Conservation (phyloP, 1,139 yeast genomes). For the Hansenula anomala region DNA sequence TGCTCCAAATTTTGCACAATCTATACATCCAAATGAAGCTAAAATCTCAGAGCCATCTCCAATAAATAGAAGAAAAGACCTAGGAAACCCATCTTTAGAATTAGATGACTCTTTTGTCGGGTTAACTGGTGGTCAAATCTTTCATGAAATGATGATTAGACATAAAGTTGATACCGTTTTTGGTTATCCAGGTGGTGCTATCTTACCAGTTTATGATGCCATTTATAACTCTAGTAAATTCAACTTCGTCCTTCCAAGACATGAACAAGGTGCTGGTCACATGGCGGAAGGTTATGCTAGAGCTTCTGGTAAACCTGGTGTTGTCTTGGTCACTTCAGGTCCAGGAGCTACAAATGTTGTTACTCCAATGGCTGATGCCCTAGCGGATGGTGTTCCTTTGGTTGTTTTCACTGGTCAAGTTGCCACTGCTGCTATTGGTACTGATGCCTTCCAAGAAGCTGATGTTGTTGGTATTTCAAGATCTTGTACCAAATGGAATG, state of each 20-base stretch:
- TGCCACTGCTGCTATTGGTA: slow-evolving; percentile 91
- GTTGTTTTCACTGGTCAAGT: slow-evolving; percentile 99
- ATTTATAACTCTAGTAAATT: slow-evolving; percentile 87
- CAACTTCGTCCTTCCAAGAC: slow-evolving; percentile 89
- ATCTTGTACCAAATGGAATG: slow-evolving; percentile 98
- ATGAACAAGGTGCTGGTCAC: slow-evolving; percentile 99
- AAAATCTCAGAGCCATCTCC: slow-evolving; percentile 3
- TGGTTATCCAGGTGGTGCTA: slow-evolving; percentile 98
- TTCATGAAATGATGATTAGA: slow-evolving; percentile 97
- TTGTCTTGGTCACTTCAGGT: slow-evolving; percentile 94
- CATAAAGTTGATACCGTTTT: slow-evolving; percentile 92
- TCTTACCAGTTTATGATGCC: slow-evolving; percentile 95
- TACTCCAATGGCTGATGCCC: slow-evolving; percentile 96
- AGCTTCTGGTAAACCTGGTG: slow-evolving; percentile 96
- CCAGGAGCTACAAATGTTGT: slow-evolving; percentile 98
- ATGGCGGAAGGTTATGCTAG: slow-evolving; percentile 99
- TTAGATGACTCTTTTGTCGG: slow-evolving; percentile 85
- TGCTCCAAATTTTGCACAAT: slow-evolving; percentile 22
- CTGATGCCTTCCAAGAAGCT: slow-evolving; percentile 99
- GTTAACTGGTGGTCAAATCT: slow-evolving; percentile 93
- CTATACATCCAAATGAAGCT: slow-evolving; percentile 8
- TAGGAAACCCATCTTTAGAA: no score
- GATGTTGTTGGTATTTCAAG: slow-evolving; percentile 96
- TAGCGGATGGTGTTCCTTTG: slow-evolving; percentile 95
- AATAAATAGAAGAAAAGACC: slow-evolving; percentile 7